Conservation (phyloP, 495 filamentous ascomycete species). For the Hypoxylon cercidicola region DNA sequence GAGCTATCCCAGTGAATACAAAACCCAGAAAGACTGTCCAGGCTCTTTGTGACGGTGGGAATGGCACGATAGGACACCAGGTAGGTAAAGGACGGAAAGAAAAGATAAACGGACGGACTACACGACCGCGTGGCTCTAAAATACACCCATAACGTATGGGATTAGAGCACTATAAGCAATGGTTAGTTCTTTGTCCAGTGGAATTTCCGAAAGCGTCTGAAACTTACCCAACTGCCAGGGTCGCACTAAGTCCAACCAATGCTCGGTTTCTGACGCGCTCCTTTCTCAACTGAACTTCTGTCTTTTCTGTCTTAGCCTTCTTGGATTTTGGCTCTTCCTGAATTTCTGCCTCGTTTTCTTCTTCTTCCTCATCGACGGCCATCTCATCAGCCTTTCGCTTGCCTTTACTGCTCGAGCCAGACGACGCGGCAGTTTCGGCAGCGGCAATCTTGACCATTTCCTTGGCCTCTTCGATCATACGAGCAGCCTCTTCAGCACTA, state of each 20-base stretch:
- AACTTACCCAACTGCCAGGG: conserved; percentile 88
- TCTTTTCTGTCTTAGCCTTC: conserved; percentile 73
- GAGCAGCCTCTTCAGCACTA: conserved; percentile 75
- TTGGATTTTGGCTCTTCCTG: conserved; percentile 71
- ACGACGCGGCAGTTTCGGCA: conserved; percentile 59
- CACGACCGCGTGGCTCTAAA: conserved; percentile 40
- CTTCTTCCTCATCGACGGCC: conserved; percentile 52
- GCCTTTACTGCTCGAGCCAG: conserved; percentile 58
- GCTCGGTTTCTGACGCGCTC: conserved; percentile 86
- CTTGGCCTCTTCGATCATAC: conserved; percentile 86
- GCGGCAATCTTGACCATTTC: conserved; percentile 88
- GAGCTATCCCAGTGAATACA: conserved; percentile 27
- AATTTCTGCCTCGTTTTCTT: conserved; percentile 55
- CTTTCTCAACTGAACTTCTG: conserved; percentile 76
- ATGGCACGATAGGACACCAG: conserved; percentile 29
- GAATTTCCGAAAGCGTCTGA: neutral
- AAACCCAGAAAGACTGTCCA: conserved; percentile 17
- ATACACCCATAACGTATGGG: conserved; percentile 64
- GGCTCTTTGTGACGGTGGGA: conserved; percentile 11
- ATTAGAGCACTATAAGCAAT: conserved; percentile 59
- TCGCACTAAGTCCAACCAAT: conserved; percentile 83
- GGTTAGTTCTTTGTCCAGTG: conserved; percentile 41
- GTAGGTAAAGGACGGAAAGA: conserved; percentile 23
- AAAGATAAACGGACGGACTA: conserved; percentile 14
- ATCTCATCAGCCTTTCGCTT: conserved; percentile 90